phyloP scores from a whole-genome alignment of 352 stramenopile genomes.

The Blastocystis sp. region DNA sequence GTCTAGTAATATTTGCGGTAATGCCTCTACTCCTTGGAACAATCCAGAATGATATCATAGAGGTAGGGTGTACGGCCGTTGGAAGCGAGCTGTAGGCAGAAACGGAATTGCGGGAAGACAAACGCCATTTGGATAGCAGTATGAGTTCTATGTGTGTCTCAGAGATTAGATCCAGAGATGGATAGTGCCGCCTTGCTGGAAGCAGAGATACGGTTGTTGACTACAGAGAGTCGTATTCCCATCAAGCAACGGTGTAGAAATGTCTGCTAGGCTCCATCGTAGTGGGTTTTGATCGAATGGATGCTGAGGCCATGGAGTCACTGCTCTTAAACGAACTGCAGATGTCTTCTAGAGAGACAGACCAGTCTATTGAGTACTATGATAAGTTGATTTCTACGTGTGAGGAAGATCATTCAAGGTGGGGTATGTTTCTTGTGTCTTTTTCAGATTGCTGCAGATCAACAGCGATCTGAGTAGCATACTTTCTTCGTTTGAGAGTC shows the following conservation, averaged over 20 bases:
- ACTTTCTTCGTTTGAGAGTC: background rate
- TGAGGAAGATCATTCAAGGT: background rate
- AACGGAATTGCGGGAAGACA: background rate
- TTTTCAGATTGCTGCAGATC: background rate
- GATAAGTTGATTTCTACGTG: background rate
- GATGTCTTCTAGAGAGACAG: background rate
- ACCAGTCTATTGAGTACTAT: background rate
- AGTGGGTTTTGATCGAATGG: background rate
- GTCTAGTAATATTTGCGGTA: background rate
- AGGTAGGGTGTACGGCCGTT: background rate
- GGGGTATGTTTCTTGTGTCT: background rate
- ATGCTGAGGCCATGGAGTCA: background rate
- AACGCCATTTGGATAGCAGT: background rate
- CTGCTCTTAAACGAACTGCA: background rate
- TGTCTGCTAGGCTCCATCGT: background rate
- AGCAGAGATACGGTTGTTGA: background rate
- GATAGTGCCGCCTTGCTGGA: background rate
- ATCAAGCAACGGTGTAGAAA: background rate
- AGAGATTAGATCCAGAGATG: background rate
- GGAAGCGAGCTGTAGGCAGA: background rate
- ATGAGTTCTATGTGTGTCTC: background rate
- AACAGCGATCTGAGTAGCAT: slow-evolving; percentile 17
- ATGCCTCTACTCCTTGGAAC: background rate
- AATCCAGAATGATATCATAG: background rate
- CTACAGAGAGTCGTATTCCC: background rate